Evolutionary conservation across 345 rosid species (phyloP), one percentile per base, ranked within the genome.

Genomic region (Salix purpurea): DNA sequence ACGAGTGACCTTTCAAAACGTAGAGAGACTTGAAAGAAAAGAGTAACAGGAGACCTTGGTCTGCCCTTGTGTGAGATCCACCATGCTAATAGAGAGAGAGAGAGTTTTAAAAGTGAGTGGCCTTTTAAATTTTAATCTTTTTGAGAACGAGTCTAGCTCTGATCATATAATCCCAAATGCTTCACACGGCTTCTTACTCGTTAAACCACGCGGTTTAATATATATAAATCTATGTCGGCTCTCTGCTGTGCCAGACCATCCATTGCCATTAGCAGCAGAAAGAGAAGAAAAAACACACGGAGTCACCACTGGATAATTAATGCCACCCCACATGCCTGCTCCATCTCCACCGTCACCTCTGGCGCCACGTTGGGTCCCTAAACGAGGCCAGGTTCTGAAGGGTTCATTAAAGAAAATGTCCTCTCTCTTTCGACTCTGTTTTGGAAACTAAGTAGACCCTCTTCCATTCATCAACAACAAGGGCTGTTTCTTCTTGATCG

Each of bases 381-480:
- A 42, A 72, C 81, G 91, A 14, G 91, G 91, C 68, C 54, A 44
- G 42, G 91, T 89, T 50, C 82, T 89, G 1, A 89, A 24, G 77
- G 83, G 60, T 26, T 81, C 67, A 50, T 36, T 87, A 54, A 78
- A 70, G 71, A 70, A 18, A 39, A 73, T 79, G 15, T 64, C 79
- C 61, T 75, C 75, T 67, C 23, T 50, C 18, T 73, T 64, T 67
- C 66, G 74, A 69, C 66, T 76, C 74, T 83, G 86, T 74, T 54
- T 76, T 76, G 36, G 46, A 44, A 26, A 32, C 34, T 32, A 32
- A 65, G 18, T 19, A 48, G 69, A 62, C 62, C 32, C 9, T 18
- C 16, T 39, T 56, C 71, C 26, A 21, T n/a, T n/a, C 61, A 56
- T n/a, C 24, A 56, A 6, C 62, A 56, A 4, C 62, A n/a, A n/a